Percentiles rank a stretch among this genome's conserved stretches.
These are phyloP conservation scores for Sarcomyxa edulis DNA, from an alignment of 768 basidiomycete genomes.

Conservation along the genomic window DNA sequence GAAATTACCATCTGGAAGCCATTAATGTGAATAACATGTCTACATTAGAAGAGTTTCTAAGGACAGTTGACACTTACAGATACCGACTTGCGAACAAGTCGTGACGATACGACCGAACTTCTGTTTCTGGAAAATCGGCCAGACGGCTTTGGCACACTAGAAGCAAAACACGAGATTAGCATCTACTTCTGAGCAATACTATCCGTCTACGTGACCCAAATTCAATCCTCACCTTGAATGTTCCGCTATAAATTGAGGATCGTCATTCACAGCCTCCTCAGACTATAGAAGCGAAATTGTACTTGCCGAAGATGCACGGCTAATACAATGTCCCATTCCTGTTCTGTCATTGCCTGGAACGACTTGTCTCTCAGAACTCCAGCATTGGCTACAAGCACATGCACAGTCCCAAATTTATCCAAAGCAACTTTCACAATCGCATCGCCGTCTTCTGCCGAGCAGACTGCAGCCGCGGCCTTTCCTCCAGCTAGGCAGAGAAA, in stretches of 20 bases:
- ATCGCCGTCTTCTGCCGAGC: conserved; percentile 90
- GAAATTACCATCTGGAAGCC: conserved; percentile 77
- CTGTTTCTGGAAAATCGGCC: conserved; percentile 96
- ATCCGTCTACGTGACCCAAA: not conserved
- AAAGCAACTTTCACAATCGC: conserved; percentile 82
- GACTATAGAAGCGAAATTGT: conserved; percentile 3
- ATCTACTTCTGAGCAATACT: not conserved
- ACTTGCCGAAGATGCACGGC: conserved; percentile 73
- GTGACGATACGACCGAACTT: conserved; percentile 94
- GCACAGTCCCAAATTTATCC: conserved; percentile 83
- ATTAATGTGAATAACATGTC: conserved; percentile 1
- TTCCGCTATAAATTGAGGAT: conserved; percentile 45
- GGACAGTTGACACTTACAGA: conserved; percentile 55
- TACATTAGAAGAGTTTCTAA: not conserved
- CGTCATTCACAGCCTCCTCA: conserved; percentile 1
- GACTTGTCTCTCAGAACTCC: conserved; percentile 93
- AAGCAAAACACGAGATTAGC: not conserved
- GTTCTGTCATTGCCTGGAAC: conserved; percentile 81
- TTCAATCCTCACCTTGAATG: conserved; percentile 80
- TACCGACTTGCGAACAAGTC: conserved; percentile 88
- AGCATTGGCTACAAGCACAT: conserved; percentile 88
- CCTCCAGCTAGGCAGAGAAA: conserved; percentile 81
- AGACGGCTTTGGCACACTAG: conserved; percentile 88
- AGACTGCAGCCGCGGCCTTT: conserved; percentile 77
- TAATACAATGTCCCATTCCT: conserved; percentile 93